Percentiles rank a stretch among this genome's conserved stretches.
Evolutionary conservation across 192 early-diverging fungal genomes (phyloP).

Genomic region (Entomortierella lignicola): DNA sequence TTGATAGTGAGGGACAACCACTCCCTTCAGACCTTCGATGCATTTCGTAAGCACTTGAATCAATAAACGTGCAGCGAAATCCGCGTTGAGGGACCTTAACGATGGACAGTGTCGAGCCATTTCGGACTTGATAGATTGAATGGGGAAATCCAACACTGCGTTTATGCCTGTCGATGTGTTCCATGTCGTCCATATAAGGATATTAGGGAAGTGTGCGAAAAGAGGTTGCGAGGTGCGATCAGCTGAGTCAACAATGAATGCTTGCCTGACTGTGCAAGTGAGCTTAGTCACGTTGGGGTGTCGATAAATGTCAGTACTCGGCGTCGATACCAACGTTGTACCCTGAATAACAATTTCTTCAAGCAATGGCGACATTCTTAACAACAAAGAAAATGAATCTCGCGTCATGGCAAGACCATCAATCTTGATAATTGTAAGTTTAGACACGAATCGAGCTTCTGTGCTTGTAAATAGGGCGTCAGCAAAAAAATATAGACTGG

Average conservation of each 20-base stretch:
- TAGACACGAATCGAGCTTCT: background rate
- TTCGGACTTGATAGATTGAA: background rate
- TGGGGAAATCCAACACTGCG: background rate
- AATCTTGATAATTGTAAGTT: background rate
- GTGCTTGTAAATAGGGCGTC: background rate
- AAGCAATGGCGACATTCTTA: background rate
- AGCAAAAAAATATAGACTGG: background rate
- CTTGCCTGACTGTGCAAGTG: background rate
- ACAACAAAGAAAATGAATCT: background rate
- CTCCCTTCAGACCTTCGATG: background rate
- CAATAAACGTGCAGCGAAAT: too few species aligned
- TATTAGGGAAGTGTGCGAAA: slow-evolving; percentile 2
- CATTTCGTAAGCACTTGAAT: background rate
- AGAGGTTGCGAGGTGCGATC: background rate
- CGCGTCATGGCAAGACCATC: background rate
- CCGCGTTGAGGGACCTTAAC: background rate
- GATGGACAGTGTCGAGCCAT: background rate
- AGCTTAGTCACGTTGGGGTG: background rate
- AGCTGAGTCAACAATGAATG: background rate
- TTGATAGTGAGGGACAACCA: background rate
- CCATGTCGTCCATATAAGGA: background rate
- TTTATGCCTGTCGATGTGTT: background rate
- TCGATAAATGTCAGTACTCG: background rate
- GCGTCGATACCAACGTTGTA: too few species aligned
- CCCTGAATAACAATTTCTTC: background rate